These are phyloP conservation scores for Raffaelea arxii DNA, from an alignment of 2,329 filamentous ascomycete genomes.

Conservation along the genomic window DNA sequence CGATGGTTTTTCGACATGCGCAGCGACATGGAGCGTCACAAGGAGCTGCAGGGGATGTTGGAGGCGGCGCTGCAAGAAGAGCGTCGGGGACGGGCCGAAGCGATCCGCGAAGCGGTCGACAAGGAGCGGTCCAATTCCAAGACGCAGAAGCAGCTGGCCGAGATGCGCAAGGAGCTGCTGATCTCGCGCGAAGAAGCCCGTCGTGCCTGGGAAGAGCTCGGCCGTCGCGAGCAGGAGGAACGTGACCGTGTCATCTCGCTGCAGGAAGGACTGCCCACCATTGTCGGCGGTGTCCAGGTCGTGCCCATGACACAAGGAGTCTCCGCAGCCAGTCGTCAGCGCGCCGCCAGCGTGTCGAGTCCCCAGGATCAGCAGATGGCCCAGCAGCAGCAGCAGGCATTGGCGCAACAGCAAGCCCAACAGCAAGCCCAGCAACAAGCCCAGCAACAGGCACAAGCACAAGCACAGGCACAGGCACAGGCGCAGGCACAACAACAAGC, in stretches of 20 bases:
- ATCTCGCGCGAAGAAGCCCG: conserved; percentile 96
- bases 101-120: conserved; percentile 55
- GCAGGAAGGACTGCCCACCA: conserved; percentile 75
- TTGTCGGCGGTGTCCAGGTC: conserved; percentile 89
- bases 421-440: conserved; percentile 14
- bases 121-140: conserved; percentile 59
- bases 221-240: conserved; percentile 85
- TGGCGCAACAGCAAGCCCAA: conserved; percentile 1
- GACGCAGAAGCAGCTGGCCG: conserved; percentile 68
- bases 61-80: conserved; percentile 67
- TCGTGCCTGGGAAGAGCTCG: conserved; percentile 93
- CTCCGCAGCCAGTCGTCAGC: conserved; percentile 32
- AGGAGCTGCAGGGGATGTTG: conserved; percentile 74
- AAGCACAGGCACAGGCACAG: not conserved
- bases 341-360: conserved; percentile 7
- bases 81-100: conserved; percentile 57
- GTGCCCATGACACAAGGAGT: conserved; percentile 79
- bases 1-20: conserved; percentile 97
- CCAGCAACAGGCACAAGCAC: not conserved
- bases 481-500: conserved; percentile 18
- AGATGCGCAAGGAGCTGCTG: conserved; percentile 85
- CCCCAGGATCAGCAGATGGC: conserved; percentile 14
- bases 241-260: conserved; percentile 78
- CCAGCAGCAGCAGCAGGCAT: not conserved
- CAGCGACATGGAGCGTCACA: conserved; percentile 73